Evolutionary conservation across 2,329 filamentous ascomycete species (phyloP), one percentile per base, ranked within the genome.

Genomic region (Ceratocystis huliohia): DNA sequence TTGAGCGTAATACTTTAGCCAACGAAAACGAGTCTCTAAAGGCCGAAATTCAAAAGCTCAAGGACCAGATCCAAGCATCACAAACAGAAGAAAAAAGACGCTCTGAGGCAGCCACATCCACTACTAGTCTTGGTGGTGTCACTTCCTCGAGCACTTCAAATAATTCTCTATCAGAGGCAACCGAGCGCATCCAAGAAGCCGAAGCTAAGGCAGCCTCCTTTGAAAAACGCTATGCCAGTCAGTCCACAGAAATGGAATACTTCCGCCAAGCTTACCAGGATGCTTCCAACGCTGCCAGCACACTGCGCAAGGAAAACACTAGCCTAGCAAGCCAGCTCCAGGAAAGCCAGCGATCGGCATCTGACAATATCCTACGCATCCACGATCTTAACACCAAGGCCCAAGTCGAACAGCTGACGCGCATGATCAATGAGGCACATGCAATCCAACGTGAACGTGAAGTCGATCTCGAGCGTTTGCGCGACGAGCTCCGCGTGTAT

Each of bases 251-350:
- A 3, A 75, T 80, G 30, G 82, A 84, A 1, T 89, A 85, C 70
- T 75, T 79, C 13, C 80, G 82, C 64, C 77, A 78, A 3, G 76
- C 80, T 8, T 89, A 88, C 70, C 85, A 87, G 70, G 77, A 81
- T 25, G 80, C 81, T 0, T 83, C 82, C 7, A 78, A 78, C 41
- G 73, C 76, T 1, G 79, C 78, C 1, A 75, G 75, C 15, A 75
- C 77, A 17, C 73, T 84, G 2, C 74, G 75, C 22, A 71, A 74
- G 1, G 79, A 83, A 70, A 82, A 81, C 69, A 73, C 73, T 20
- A 74, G 76, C 6, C 76, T 86, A 1, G 75, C 76, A 64, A 72
- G 71, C 8, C 73, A 75, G 30, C 74, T 79, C 17, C 73, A 74
- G 22, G 74, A 78, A 3, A 75, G 83, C 1, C 70, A 73, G 61